Conservation (phyloP, 2,329 filamentous ascomycete genomes). For the Bertia moriformis region DNA sequence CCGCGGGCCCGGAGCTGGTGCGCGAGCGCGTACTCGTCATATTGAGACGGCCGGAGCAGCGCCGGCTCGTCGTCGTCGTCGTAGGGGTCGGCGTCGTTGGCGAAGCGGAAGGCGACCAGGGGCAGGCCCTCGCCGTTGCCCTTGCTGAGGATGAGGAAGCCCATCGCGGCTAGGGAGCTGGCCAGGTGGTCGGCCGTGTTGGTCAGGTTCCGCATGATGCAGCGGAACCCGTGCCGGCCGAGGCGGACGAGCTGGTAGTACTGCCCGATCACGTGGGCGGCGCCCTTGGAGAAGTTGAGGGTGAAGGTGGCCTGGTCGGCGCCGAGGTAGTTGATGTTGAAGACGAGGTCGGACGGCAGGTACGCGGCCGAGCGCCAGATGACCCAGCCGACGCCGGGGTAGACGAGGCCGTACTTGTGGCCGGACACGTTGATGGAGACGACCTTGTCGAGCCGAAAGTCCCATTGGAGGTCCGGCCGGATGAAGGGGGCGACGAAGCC, state of each 20-base stretch:
- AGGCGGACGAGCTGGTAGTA: conserved; percentile 96
- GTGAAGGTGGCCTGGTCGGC: conserved; percentile 93
- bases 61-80: neutral
- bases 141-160: conserved; percentile 81
- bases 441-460: conserved; percentile 78
- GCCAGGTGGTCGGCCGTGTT: conserved; percentile 79
- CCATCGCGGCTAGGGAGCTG: conserved; percentile 55
- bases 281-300: conserved; percentile 92
- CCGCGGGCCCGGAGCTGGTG: conserved; percentile 75
- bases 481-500: conserved; percentile 91
- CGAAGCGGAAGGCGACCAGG: conserved; percentile 75
- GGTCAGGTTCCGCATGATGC: conserved; percentile 90
- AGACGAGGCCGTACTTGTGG: conserved; percentile 71
- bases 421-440: conserved; percentile 90
- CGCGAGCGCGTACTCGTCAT: conserved; percentile 66
- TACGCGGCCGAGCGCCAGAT: conserved; percentile 74
- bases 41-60: conserved; percentile 22
- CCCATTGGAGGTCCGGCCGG: conserved; percentile 71
- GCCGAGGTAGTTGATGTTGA: conserved; percentile 98
- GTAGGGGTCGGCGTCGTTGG: conserved; percentile 16
- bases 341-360: conserved; percentile 81
- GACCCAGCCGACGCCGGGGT: conserved; percentile 88
- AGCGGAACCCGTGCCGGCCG: conserved; percentile 78
- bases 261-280: conserved; percentile 86
- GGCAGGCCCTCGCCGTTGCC: conserved; percentile 65